Percentiles rank a stretch among this genome's conserved stretches.
Evolutionary conservation across 352 stramenopile species (phyloP).

Genomic region (Phytophthora crassamura): DNA sequence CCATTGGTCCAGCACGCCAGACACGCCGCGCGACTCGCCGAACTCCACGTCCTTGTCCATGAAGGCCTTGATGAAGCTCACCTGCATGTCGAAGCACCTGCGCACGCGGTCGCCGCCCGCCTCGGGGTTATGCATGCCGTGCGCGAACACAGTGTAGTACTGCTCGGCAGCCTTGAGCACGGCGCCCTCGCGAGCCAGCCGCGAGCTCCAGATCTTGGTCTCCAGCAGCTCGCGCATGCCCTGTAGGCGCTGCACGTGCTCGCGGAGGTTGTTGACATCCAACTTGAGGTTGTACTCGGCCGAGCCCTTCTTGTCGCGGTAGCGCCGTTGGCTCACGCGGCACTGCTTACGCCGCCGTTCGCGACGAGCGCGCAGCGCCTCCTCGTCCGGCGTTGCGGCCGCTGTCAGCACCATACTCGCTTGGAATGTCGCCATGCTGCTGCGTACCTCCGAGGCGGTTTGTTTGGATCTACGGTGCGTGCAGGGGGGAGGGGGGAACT

Average conservation of each 20-base stretch:
- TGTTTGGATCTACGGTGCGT: too few relatives aligned
- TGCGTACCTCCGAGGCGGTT: too few relatives aligned
- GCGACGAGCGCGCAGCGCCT: constrained; percentile 23
- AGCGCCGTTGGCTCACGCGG: constrained; percentile 71
- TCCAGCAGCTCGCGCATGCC: constrained; percentile 52
- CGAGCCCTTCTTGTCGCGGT: constrained; percentile 74
- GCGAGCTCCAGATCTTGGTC: constrained; percentile 54
- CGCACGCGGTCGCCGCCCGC: constrained; percentile 36
- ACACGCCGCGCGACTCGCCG: constrained; percentile 44
- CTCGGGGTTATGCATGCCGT: constrained; percentile 57
- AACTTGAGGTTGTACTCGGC: constrained; percentile 71
- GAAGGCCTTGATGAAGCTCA: constrained; percentile 58
- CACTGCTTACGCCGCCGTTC: constrained; percentile 64
- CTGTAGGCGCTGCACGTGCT: constrained; percentile 61
- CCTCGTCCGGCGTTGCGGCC: constrained; percentile 6
- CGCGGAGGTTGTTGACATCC: constrained; percentile 66
- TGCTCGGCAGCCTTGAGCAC: constrained; percentile 62
- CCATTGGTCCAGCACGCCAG: constrained; percentile 65
- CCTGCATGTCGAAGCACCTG: constrained; percentile 62
- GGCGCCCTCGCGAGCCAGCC: constrained; percentile 36
- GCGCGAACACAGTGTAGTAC: constrained; percentile 72
- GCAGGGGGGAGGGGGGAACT: too few relatives aligned
- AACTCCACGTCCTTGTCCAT: constrained; percentile 54
- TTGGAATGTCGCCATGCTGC: too few relatives aligned
- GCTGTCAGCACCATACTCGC: too few relatives aligned